Evolutionary conservation across 2,329 filamentous ascomycete species (phyloP), one percentile per base, ranked within the genome.

Genomic region (Fusarium albosuccineum): DNA sequence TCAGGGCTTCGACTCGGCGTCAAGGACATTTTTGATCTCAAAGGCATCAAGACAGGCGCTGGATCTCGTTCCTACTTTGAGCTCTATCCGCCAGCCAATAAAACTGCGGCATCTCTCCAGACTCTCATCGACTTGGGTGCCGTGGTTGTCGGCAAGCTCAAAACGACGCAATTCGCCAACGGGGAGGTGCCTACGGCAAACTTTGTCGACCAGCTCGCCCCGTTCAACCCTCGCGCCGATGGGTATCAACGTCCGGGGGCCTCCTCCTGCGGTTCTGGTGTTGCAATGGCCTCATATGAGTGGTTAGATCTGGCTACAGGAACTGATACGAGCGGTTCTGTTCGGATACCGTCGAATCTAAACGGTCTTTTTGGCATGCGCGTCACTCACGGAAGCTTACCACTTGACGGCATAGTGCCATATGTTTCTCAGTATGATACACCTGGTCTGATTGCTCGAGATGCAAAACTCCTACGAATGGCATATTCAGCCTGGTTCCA

Each of bases 331-430:
- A 82, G 81, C 4, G 80, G 80, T 5, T 81, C 78, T 5, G 82
- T 85, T 66, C 78, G 83, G 29, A 77, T 80, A 4, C 83, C 83
- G 0, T 80, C 81, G 6, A 77, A 75, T 6, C 74, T 79, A 1
- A 76, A 82, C 34, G 83, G 83, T 5, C 67, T 82, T 0, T 85
- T 81, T 49, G 83, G 82, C 5, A 82, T 83, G 68, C 73, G 82
- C 1, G 81, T 82, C 17, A 57, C 58, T 6, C 36, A 45, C 5
- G 52, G 40, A n/a, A 55, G 40, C 14, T 9, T 55, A 11, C 17
- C 41, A 9, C 41, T 46, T 13, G 29, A 39, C 10, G 40, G 41
- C 16, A 45, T 46, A 11, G 17, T 46, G 2, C 41, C 40, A 4
- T 27, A 22, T 55, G 17, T 36, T 33, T 27, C 17, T 14, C 9